Conservation (phyloP, 192 early-diverging fungal genomes). For the Coemansia sp. region DNA sequence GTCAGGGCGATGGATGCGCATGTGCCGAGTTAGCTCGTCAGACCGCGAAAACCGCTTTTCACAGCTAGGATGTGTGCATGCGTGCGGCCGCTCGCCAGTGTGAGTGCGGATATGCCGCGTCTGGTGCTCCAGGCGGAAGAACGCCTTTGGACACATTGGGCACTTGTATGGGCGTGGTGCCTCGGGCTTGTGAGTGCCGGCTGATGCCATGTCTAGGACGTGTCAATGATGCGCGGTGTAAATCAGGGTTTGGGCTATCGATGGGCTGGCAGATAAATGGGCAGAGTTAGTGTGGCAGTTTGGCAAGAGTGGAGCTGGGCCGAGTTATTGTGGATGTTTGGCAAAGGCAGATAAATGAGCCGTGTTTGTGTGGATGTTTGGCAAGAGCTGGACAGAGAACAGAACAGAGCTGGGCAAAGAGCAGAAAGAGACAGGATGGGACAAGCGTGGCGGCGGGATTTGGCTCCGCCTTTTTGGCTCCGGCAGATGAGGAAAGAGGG, state of each 20-base stretch:
- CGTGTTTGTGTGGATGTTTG: background rate
- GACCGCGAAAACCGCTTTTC: conserved; percentile 75
- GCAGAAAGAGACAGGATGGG: background rate
- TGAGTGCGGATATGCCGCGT: conserved; percentile 80
- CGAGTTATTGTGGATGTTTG: background rate
- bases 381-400: background rate
- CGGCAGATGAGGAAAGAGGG: conserved; percentile 11
- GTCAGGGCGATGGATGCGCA: conserved; percentile 51
- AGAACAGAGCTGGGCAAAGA: background rate
- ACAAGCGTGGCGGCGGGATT: background rate
- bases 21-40: conserved; percentile 77
- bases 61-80: conserved; percentile 73
- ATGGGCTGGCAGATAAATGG: background rate
- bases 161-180: conserved; percentile 68
- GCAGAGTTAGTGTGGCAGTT: background rate
- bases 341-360: background rate
- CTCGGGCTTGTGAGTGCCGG: conserved; percentile 44
- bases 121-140: conserved; percentile 75
- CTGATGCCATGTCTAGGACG: conserved; percentile 22
- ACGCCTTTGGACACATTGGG: conserved; percentile 69
- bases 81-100: conserved; percentile 82
- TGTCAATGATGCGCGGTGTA: conserved; percentile 1
- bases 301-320: background rate
- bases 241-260: conserved; percentile 4
- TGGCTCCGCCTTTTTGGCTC: conserved; percentile 14